Conservation (phyloP, 2,329 filamentous ascomycete genomes). For the Fusarium sp. region DNA sequence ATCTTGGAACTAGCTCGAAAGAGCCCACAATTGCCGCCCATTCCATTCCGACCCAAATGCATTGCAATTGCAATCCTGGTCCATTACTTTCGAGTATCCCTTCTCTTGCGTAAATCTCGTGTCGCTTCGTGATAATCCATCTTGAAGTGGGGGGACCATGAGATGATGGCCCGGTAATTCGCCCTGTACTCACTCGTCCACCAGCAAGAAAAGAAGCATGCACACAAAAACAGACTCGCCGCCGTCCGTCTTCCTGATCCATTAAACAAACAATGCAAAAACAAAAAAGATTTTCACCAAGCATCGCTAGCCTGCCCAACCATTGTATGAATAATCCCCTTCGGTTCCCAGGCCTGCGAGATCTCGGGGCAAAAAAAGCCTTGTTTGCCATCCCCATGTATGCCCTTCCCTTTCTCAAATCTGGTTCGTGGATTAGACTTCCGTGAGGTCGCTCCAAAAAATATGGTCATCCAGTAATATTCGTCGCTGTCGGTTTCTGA, state of each 20-base stretch:
- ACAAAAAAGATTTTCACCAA: constrained; percentile 36
- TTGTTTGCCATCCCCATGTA: background rate
- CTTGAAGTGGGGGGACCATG: no score
- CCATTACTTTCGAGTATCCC: constrained; percentile 6
- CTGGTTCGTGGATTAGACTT: background rate
- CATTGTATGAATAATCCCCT: constrained; percentile 30
- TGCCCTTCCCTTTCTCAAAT: background rate
- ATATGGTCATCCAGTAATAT: constrained; percentile 13
- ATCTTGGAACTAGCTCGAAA: constrained; percentile 23
- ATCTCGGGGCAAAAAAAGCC: constrained; percentile 15
- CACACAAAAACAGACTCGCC: constrained; percentile 35
- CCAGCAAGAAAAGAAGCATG: constrained; percentile 12
- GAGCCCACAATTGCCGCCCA: constrained; percentile 36
- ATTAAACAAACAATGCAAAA: constrained; percentile 36
- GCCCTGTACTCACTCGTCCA: background rate
- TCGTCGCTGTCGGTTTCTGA: constrained; percentile 1
- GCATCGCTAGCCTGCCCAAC: constrained; percentile 39
- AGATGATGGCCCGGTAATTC: background rate
- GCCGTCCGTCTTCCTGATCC: constrained; percentile 21
- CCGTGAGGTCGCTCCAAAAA: background rate
- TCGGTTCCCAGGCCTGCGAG: constrained; percentile 21
- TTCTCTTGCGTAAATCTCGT: constrained; percentile 26
- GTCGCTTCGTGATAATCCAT: constrained; percentile 20
- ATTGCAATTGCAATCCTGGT: constrained; percentile 1
- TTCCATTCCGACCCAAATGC: constrained; percentile 15